A percentile compares a stretch with the other conserved stretches of the same genome.
Conservation (phyloP, 163 green algal genomes). For the Volvox carteri region DNA sequence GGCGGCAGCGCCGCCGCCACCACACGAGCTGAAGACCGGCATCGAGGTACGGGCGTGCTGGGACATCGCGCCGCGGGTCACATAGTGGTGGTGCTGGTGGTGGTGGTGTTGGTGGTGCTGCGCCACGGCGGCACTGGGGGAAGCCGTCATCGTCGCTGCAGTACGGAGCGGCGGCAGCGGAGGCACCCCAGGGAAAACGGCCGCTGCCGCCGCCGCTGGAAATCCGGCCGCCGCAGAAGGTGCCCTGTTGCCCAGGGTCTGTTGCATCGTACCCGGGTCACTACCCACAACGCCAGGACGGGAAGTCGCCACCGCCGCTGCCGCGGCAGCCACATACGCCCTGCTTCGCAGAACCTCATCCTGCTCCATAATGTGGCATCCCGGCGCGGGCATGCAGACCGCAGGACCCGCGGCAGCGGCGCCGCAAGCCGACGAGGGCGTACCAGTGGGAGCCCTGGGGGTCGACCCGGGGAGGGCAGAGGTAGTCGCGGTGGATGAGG, state of each 20-base stretch:
- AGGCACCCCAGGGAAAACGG: conserved; percentile 9
- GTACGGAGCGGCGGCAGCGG: conserved; percentile 28
- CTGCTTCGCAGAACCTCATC: neutral
- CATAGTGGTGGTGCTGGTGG: neutral
- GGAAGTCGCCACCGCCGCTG: neutral
- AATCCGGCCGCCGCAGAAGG: neutral
- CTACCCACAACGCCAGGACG: conserved; percentile 16
- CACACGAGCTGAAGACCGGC: conserved; percentile 30
- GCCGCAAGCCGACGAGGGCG: neutral
- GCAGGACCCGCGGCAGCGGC: neutral
- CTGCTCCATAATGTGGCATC: neutral
- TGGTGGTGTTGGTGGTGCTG: neutral
- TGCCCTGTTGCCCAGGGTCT: neutral
- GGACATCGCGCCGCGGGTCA: neutral
- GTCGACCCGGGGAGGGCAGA: neutral
- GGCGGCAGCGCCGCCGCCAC: neutral
- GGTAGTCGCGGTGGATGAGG: neutral
- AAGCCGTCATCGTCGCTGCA: neutral
- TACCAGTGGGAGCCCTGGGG: neutral
- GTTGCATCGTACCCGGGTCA: conserved; percentile 25
- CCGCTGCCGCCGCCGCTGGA: neutral
- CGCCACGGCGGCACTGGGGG: neutral
- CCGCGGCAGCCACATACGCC: neutral
- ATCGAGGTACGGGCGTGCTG: neutral
- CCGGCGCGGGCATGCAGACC: neutral